A percentile compares a stretch with the other conserved stretches of the same genome.
Evolutionary conservation across 1,139 yeast genomes (phyloP).

Genomic region (Yamadazyma triangularis): DNA sequence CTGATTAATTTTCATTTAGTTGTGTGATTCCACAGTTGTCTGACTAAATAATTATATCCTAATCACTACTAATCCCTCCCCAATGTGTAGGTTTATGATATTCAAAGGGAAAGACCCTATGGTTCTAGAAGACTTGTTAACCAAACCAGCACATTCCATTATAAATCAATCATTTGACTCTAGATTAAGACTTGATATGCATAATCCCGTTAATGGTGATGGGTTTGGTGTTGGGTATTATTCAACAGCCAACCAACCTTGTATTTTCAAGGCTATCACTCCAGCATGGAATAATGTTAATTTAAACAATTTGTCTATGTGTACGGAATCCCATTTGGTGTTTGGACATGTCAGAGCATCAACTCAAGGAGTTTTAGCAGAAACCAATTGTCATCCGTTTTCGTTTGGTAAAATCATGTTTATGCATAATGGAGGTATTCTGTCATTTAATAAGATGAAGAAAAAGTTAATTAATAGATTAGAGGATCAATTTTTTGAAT

Average conservation of each 20-base stretch:
- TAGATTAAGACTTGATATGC: slow-evolving; percentile 76
- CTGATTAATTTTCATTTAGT: too few species aligned
- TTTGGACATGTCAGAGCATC: slow-evolving; percentile 97
- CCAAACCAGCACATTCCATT: slow-evolving; percentile 95
- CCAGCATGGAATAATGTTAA: slow-evolving; percentile 98
- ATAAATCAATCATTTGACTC: slow-evolving; percentile 95
- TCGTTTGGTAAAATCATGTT: slow-evolving; percentile 83
- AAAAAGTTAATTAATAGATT: slow-evolving; percentile 66
- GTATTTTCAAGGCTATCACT: slow-evolving; percentile 84
- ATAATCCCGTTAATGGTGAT: slow-evolving; percentile 94
- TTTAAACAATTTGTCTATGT: slow-evolving; percentile 76
- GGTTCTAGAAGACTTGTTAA: slow-evolving; percentile 76
- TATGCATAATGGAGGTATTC: slow-evolving; percentile 95
- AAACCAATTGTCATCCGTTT: slow-evolving; percentile 95
- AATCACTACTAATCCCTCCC: too few species aligned
- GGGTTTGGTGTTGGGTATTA: slow-evolving; percentile 98
- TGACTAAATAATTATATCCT: too few species aligned
- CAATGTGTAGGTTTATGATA: slow-evolving; percentile 49
- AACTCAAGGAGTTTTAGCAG: slow-evolving; percentile 89
- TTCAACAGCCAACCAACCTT: slow-evolving; percentile 46
- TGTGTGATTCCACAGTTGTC: too few species aligned
- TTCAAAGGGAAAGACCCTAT: slow-evolving; percentile 67
- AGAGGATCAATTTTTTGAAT: slow-evolving; percentile 73
- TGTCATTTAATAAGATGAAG: slow-evolving; percentile 70
- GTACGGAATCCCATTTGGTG: slow-evolving; percentile 77